Base-by-base conservation (phyloP, 2,329 filamentous ascomycete genomes). In the Neopestalotiopsis sp. region DNA sequence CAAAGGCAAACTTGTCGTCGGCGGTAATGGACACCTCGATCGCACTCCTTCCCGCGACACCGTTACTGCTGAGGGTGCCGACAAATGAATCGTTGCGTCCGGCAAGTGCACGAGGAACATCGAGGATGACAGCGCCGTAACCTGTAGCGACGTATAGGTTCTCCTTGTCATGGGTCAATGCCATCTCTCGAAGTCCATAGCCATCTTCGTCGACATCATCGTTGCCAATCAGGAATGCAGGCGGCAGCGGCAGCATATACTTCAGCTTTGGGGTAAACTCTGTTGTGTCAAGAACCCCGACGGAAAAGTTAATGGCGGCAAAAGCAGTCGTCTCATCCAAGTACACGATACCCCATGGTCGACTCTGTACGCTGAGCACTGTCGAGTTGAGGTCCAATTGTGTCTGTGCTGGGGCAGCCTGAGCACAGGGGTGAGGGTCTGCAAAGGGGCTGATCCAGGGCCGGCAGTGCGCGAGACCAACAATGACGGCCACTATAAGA, bases 291-390 rank as follows among this genome's bases (percentile, higher is more conserved):
- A 66, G 42, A 4, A 66, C 45, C 24, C 45, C 45, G 28, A 66
- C 24, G 10, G 64, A 66, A n/a, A 66, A 66, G 45, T 66, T 66
- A 45, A 66, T 34, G 42, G 64, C 49, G 17, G 32, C 64, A 24
- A 66, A 57, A 13, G 64, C 64, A 3, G 40, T 32, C n/a, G n/a
- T 57, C 64, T 56, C 42, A 42, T 66, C 52, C 20, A 66, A 30
- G 30, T 57, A 66, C 4, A 58, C 32, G 24, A 66, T 14, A 32
- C 64, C 64, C 64, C 64, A 66, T 20, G 64, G 64, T 3, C 64
- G 64, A 12, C 20, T 20, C 45, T 34, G 42, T 9, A 66, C 45
- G 40, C 32, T 32, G 17, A 66, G 24, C 17, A 45, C 40, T 7
- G 49, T n/a, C 14, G 42, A n/a, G 28, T 56, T 56, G 4, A 66